Evolutionary conservation across 2,329 filamentous ascomycete genomes (phyloP).

Genomic region (Lachnellula cervina): DNA sequence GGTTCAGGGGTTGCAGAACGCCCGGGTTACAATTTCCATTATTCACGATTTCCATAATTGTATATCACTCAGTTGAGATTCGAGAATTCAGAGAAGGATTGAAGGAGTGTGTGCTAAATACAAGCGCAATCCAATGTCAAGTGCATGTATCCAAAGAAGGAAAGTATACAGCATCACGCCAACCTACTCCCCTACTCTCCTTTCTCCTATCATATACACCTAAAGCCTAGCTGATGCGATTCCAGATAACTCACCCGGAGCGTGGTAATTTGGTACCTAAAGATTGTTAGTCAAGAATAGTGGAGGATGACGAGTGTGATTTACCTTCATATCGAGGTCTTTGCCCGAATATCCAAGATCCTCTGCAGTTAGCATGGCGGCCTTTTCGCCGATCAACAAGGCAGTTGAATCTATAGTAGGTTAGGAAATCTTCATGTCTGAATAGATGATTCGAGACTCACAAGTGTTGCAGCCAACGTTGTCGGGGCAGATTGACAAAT

Average conservation of each 20-base stretch:
- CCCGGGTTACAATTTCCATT: no score
- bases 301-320: not conserved
- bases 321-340: constrained; percentile 72
- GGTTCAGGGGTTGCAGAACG: not conserved
- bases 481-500: constrained; percentile 34
- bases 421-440: not conserved
- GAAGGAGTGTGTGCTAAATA: not conserved
- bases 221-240: constrained; percentile 20
- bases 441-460: constrained; percentile 3
- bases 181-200: not conserved
- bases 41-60: no score
- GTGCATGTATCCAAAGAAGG: not conserved
- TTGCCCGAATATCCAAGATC: constrained; percentile 45
- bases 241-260: constrained; percentile 41
- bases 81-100: not conserved
- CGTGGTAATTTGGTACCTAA: constrained; percentile 52
- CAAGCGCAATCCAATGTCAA: not conserved
- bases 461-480: constrained; percentile 42
- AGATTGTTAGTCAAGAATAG: not conserved
- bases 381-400: constrained; percentile 39
- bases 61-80: not conserved
- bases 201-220: not conserved
- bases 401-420: constrained; percentile 53
- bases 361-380: constrained; percentile 36
- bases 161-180: not conserved